These are phyloP conservation scores for Alternaria metachromatica DNA, from an alignment of 2,329 filamentous ascomycete genomes.

Conservation along the genomic window DNA sequence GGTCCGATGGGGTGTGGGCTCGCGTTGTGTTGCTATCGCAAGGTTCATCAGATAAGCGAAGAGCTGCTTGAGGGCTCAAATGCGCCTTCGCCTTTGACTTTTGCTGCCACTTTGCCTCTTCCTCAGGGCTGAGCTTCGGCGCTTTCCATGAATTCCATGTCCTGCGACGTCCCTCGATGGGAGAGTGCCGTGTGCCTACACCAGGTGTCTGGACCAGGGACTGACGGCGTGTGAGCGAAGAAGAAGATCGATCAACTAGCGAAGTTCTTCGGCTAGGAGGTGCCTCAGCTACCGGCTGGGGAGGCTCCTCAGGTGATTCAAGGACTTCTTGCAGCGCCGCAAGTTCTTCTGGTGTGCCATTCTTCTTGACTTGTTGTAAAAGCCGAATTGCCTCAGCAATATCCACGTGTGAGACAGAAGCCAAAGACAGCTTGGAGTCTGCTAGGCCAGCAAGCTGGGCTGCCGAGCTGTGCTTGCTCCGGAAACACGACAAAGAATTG, in stretches of 20 bases:
- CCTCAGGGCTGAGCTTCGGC: conserved; percentile 29
- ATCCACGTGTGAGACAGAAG: conserved; percentile 48
- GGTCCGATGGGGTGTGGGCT: conserved; percentile 51
- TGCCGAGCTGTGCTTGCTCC: conserved; percentile 28
- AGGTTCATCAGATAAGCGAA: conserved; percentile 31
- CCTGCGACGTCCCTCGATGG: conserved; percentile 42
- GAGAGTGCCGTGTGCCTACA: conserved; percentile 44
- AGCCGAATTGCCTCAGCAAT: conserved; percentile 54
- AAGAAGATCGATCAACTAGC: conserved; percentile 30
- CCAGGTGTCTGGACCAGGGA: conserved; percentile 51
- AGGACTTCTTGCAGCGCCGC: conserved; percentile 50
- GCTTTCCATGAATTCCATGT: conserved; percentile 44
- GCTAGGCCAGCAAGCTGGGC: conserved; percentile 31
- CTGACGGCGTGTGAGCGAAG: conserved; percentile 46
- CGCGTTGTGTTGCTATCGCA: conserved; percentile 29
- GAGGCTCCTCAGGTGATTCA: conserved; percentile 24
- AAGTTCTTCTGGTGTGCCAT: conserved; percentile 56
- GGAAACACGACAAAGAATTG: conserved; percentile 37
- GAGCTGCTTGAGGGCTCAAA: conserved; percentile 24
- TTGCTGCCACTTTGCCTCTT: conserved; percentile 42
- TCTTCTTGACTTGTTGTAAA: conserved; percentile 57
- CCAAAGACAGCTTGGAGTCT: conserved; percentile 40
- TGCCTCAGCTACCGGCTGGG: conserved; percentile 16
- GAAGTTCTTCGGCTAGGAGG: conserved; percentile 30
- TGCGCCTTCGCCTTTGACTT: conserved; percentile 25